A percentile compares a stretch with the other conserved stretches of the same genome.
Conservation (phyloP, 1,284 basidiomycete genomes). For the Ganoderma multipileum region DNA sequence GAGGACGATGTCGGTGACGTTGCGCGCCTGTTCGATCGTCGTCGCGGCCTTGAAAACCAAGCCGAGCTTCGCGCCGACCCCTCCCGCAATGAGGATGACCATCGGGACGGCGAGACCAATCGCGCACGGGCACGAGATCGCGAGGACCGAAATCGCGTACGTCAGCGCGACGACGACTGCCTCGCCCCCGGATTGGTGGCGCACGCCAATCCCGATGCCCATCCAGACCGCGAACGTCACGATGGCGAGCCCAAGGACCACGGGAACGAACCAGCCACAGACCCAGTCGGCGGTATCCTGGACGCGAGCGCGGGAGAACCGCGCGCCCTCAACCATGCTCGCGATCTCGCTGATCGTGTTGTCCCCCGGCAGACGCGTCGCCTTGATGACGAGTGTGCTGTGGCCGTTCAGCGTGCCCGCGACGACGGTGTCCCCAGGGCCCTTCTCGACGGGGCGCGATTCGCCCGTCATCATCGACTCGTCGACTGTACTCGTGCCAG, state of each 20-base stretch:
- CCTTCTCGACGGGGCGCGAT: slow-evolving; percentile 47
- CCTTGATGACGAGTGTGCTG: slow-evolving; percentile 45
- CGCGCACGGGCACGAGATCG: slow-evolving; percentile 53
- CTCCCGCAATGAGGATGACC: slow-evolving; percentile 45
- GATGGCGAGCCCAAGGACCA: slow-evolving; percentile 40
- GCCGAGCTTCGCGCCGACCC: slow-evolving; percentile 43
- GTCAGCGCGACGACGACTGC: slow-evolving; percentile 44
- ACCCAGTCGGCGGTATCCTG: slow-evolving; percentile 49
- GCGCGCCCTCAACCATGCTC: slow-evolving; percentile 45
- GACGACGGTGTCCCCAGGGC: slow-evolving; percentile 42
- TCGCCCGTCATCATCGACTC: slow-evolving; percentile 57
- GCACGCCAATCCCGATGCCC: slow-evolving; percentile 42
- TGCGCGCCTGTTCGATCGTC: slow-evolving; percentile 41
- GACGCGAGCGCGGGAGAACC: slow-evolving; percentile 45
- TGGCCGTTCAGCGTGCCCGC: slow-evolving; percentile 51
- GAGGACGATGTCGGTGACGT: slow-evolving; percentile 46
- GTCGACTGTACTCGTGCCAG: slow-evolving; percentile 49
- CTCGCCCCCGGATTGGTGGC: slow-evolving; percentile 34
- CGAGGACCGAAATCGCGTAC: slow-evolving; percentile 51
- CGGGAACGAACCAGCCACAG: slow-evolving; percentile 44
- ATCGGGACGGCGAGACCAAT: slow-evolving; percentile 47
- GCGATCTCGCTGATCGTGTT: slow-evolving; percentile 52
- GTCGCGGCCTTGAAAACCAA: slow-evolving; percentile 45
- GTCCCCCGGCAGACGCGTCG: slow-evolving; percentile 47
- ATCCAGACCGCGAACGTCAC: slow-evolving; percentile 48